These are phyloP conservation scores for Phyllosticta citribraziliensis DNA, from an alignment of 2,329 filamentous ascomycete genomes.

Conservation along the genomic window DNA sequence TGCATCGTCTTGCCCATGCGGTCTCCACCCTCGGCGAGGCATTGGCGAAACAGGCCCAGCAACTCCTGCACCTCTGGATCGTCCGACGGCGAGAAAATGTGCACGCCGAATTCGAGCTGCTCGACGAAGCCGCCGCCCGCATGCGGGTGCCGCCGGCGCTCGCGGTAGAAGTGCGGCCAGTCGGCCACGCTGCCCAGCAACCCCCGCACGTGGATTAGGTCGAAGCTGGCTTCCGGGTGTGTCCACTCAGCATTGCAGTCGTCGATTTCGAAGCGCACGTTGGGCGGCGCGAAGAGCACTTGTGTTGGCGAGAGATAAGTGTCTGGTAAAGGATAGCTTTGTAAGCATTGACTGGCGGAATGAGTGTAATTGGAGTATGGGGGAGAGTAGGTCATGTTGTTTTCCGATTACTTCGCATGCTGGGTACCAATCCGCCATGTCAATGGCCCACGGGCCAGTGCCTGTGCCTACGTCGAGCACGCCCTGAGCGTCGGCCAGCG, in stretches of 20 bases:
- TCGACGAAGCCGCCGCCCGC: conserved; percentile 34
- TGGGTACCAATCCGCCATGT: conserved; percentile 30
- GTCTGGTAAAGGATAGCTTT: conserved; percentile 6
- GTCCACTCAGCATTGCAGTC: conserved; percentile 33
- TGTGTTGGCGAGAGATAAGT: conserved; percentile 29
- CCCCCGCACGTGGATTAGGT: conserved; percentile 31
- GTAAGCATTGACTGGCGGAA: background rate
- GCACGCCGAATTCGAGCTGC: conserved; percentile 30
- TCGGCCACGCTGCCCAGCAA: conserved; percentile 32
- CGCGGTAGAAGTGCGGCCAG: conserved; percentile 31
- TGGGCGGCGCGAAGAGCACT: conserved; percentile 26
- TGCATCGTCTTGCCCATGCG: conserved; percentile 20
- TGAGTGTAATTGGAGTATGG: background rate
- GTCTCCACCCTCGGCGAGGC: conserved; percentile 14
- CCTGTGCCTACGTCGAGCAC: conserved; percentile 28
- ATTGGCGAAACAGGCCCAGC: background rate
- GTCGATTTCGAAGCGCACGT: conserved; percentile 37
- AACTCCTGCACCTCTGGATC: conserved; percentile 13
- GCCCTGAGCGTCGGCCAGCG: conserved; percentile 18
- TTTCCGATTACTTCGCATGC: conserved; percentile 20
- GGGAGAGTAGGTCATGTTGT: background rate
- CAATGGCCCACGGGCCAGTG: conserved; percentile 27
- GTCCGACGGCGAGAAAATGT: conserved; percentile 15
- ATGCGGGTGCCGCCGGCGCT: conserved; percentile 25
- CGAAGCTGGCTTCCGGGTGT: conserved; percentile 28